A percentile compares a stretch with the other conserved stretches of the same genome.
phyloP scores from a whole-genome alignment of 345 rosid genomes.

The Gossypioides kirkii region DNA sequence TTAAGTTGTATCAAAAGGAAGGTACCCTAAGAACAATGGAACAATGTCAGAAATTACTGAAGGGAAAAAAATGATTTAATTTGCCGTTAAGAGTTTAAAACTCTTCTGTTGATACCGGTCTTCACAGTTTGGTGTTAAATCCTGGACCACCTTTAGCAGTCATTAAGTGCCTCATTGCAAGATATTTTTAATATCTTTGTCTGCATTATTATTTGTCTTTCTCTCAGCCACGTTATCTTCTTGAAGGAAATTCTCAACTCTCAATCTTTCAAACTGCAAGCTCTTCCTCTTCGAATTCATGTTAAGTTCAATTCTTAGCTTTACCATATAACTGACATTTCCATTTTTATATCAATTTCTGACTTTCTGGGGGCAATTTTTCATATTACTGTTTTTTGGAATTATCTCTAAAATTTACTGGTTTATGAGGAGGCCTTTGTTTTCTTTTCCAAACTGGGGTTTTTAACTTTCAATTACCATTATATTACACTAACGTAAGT shows the following conservation, averaged over 20 bases:
- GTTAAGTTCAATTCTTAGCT: constrained; percentile 1
- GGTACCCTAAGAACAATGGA: neutral
- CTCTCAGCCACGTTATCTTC: neutral
- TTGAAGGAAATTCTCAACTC: neutral
- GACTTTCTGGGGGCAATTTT: too few species aligned
- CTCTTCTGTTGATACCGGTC: too few species aligned
- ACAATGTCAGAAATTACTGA: neutral
- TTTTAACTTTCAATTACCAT: neutral
- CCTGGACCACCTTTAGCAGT: too few species aligned
- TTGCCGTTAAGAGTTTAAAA: neutral
- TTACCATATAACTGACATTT: neutral
- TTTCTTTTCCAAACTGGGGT: neutral
- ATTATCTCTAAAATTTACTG: too few species aligned
- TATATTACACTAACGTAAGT: neutral
- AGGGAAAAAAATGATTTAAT: neutral
- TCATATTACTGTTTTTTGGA: too few species aligned
- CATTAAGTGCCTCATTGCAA: neutral
- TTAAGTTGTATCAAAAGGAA: neutral
- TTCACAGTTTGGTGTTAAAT: too few species aligned
- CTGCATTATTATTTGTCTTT: neutral
- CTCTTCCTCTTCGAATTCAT: neutral
- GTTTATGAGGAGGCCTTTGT: neutral
- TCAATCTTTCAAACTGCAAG: neutral
- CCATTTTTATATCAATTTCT: neutral
- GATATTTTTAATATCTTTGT: neutral